These are phyloP conservation scores for Pseudogymnoascus sp. DNA, from an alignment of 2,329 filamentous ascomycete genomes.

Conservation along the genomic window DNA sequence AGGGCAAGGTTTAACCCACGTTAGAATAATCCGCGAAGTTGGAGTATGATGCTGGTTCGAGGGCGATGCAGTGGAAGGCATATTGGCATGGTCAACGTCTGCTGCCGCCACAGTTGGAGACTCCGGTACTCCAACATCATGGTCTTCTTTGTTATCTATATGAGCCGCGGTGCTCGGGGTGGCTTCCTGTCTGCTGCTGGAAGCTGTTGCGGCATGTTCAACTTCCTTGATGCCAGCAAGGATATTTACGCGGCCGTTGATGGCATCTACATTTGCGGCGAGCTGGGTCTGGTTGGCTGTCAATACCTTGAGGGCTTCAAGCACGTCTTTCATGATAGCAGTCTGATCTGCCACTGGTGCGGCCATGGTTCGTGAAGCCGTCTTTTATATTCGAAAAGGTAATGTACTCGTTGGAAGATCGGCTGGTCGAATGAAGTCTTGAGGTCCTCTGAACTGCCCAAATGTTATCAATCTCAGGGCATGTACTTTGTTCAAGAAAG, in stretches of 20 bases:
- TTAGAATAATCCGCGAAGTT: constrained; percentile 57
- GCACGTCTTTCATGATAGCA: constrained; percentile 42
- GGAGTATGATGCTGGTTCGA: constrained; percentile 27
- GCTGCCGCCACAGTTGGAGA: constrained; percentile 25
- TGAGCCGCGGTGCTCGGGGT: constrained; percentile 8
- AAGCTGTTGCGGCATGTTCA: constrained; percentile 31
- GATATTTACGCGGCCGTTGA: constrained; percentile 53
- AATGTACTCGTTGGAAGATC: constrained; percentile 11
- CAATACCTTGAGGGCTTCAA: constrained; percentile 44
- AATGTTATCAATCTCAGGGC: background rate
- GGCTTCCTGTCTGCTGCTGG: background rate
- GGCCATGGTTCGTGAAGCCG: constrained; percentile 16
- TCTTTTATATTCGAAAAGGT: background rate
- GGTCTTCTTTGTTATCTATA: constrained; percentile 12
- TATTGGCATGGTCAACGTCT: constrained; percentile 15
- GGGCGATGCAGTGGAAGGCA: constrained; percentile 11
- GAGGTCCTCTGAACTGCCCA: background rate
- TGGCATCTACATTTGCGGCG: constrained; percentile 47
- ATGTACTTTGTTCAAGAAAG: background rate
- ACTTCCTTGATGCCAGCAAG: constrained; percentile 49
- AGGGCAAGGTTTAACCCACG: constrained; percentile 27
- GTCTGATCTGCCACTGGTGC: constrained; percentile 21
- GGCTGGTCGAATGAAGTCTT: background rate
- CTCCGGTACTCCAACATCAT: constrained; percentile 21
- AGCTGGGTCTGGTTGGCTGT: constrained; percentile 47